These are phyloP conservation scores for Barnettozyma siamensis DNA, from an alignment of 805 yeast species.

Conservation along the genomic window DNA sequence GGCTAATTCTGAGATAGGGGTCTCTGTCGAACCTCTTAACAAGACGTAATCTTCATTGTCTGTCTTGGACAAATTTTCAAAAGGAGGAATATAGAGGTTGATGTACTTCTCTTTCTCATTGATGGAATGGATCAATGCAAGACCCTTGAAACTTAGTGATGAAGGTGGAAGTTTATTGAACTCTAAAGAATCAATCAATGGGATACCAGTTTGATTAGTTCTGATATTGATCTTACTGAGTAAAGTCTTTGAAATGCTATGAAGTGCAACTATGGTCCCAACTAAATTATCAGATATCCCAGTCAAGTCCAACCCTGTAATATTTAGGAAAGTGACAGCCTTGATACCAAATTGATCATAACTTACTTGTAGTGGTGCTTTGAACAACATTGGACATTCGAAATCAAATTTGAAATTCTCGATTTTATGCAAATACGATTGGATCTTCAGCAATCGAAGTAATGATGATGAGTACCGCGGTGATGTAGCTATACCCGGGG, in stretches of 20 bases:
- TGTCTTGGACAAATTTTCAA: conserved; percentile 14
- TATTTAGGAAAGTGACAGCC: conserved; percentile 32
- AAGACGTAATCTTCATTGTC: conserved; percentile 32
- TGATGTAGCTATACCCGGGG: conserved; percentile 13
- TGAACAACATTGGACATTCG: conserved; percentile 31
- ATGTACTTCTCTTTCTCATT: conserved; percentile 33
- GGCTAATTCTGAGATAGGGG: conserved; percentile 52
- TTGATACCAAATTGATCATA: conserved; percentile 33
- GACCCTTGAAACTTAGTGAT: conserved; percentile 36
- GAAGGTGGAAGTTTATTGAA: conserved; percentile 5
- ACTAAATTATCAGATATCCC: conserved; percentile 32
- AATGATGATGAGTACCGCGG: conserved; percentile 43
- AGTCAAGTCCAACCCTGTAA: conserved; percentile 26
- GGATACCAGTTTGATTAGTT: conserved; percentile 18
- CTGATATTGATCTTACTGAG: conserved; percentile 12
- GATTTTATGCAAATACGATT: conserved; percentile 48
- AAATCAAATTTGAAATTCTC: conserved; percentile 31
- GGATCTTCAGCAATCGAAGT: conserved; percentile 43
- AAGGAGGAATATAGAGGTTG: conserved; percentile 52
- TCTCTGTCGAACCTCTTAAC: conserved; percentile 57
- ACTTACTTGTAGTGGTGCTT: conserved; percentile 37
- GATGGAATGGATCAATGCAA: conserved; percentile 65
- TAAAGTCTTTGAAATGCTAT: conserved; percentile 13
- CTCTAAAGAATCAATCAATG: conserved; percentile 16
- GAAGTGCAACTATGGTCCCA: conserved; percentile 32